A percentile compares a stretch with the other conserved stretches of the same genome.
These are phyloP conservation scores for Aureobasidium musti DNA, from an alignment of 2,329 filamentous ascomycete genomes.

Conservation along the genomic window DNA sequence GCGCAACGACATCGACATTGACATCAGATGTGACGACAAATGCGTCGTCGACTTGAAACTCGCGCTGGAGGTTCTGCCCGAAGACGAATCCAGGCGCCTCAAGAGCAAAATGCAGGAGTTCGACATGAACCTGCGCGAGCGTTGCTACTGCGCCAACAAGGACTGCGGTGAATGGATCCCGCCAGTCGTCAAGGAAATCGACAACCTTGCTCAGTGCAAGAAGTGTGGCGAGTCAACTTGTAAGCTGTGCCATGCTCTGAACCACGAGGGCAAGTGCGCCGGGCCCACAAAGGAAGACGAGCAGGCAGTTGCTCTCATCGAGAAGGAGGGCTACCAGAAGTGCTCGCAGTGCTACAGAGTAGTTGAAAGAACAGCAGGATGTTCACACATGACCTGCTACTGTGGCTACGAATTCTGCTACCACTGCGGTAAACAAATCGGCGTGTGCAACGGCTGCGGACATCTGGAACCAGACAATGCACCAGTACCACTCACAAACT, in stretches of 20 bases:
- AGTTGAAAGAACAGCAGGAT: not conserved
- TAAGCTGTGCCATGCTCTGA: not conserved
- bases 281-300: not conserved
- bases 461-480: not conserved
- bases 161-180: not conserved
- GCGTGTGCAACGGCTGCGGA: not conserved
- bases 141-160: not conserved
- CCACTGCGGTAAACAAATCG: not conserved
- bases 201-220: not conserved
- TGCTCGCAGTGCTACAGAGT: not conserved
- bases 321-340: not conserved
- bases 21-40: not conserved
- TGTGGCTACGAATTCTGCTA: slow-evolving; percentile 13
- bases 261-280: not conserved
- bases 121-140: not conserved
- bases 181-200: not conserved
- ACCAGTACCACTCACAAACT: too few relatives aligned
- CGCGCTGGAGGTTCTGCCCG: not conserved
- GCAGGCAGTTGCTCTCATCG: not conserved
- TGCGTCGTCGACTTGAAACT: not conserved
- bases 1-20: not conserved
- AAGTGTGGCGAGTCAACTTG: not conserved
- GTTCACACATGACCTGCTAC: slow-evolving; percentile 10
- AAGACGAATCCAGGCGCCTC: not conserved
- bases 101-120: not conserved